Evolutionary conservation across 495 filamentous ascomycete species (phyloP).

Genomic region (Barbatosphaeria neglecta): DNA sequence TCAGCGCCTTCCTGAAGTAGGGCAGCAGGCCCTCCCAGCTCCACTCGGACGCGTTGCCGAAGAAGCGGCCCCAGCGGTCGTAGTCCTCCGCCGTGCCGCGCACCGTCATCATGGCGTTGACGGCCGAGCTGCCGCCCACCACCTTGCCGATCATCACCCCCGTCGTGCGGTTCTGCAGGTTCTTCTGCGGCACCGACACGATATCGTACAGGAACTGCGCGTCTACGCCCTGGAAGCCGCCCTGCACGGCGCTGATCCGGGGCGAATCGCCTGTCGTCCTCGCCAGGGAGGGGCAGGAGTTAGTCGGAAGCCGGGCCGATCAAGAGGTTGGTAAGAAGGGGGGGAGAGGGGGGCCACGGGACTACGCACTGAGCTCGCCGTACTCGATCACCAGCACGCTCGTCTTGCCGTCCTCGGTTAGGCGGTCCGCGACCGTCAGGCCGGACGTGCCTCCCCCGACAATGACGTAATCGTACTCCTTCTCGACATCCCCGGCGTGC

Average conservation of each 20-base stretch:
- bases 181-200: slow-evolving; percentile 26
- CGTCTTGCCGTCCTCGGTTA: slow-evolving; percentile 18
- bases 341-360: no score
- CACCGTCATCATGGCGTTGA: slow-evolving; percentile 34
- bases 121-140: slow-evolving; percentile 35
- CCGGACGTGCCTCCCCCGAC: slow-evolving; percentile 32
- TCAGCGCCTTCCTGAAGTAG: slow-evolving; percentile 33
- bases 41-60: slow-evolving; percentile 24
- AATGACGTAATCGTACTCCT: slow-evolving; percentile 31
- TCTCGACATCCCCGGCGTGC: not conserved
- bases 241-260: slow-evolving; percentile 12
- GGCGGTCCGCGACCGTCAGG: slow-evolving; percentile 28
- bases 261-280: slow-evolving; percentile 10
- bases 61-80: slow-evolving; percentile 34
- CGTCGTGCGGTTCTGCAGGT: slow-evolving; percentile 20
- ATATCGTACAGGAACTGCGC: slow-evolving; percentile 21
- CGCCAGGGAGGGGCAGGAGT: not conserved
- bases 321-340: no score
- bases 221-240: slow-evolving; percentile 17
- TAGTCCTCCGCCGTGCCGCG: slow-evolving; percentile 31
- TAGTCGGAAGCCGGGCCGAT: no score
- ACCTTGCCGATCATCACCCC: slow-evolving; percentile 20
- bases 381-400: slow-evolving; percentile 1
- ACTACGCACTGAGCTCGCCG: slow-evolving; percentile 9
- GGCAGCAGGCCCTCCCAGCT: slow-evolving; percentile 33